phyloP scores from a whole-genome alignment of 2,329 filamentous ascomycete species.

The Pestalotiopsis fici region DNA sequence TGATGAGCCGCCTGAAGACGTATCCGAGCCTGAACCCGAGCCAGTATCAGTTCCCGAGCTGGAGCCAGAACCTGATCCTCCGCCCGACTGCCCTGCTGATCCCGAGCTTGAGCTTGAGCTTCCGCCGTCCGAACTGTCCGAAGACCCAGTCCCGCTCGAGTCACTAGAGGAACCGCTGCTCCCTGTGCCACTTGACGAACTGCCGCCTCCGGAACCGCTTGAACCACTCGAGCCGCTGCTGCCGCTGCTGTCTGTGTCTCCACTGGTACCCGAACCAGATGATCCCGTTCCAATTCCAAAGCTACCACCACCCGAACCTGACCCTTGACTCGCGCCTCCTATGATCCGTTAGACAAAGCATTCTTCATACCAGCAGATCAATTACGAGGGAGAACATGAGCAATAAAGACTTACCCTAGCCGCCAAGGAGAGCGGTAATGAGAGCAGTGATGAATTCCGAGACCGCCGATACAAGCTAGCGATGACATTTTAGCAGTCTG shows the following conservation, averaged over 20 bases:
- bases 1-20: background rate
- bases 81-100: background rate
- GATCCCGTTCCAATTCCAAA: background rate
- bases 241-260: background rate
- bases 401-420: slow-evolving; percentile 2
- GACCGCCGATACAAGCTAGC: slow-evolving; percentile 6
- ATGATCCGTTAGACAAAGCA: background rate
- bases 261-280: background rate
- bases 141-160: background rate
- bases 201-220: background rate
- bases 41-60: background rate
- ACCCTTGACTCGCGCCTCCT: slow-evolving; percentile 3
- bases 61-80: background rate
- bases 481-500: background rate
- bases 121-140: background rate
- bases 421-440: slow-evolving; percentile 5
- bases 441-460: slow-evolving; percentile 11
- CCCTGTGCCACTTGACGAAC: background rate
- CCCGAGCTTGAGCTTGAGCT: background rate
- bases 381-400: no score
- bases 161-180: background rate
- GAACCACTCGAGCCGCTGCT: background rate
- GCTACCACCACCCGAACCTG: background rate
- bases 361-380: background rate
- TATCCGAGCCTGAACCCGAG: background rate